Conservation (phyloP, 345 rosid genomes). For the Ceriops zippeliana region DNA sequence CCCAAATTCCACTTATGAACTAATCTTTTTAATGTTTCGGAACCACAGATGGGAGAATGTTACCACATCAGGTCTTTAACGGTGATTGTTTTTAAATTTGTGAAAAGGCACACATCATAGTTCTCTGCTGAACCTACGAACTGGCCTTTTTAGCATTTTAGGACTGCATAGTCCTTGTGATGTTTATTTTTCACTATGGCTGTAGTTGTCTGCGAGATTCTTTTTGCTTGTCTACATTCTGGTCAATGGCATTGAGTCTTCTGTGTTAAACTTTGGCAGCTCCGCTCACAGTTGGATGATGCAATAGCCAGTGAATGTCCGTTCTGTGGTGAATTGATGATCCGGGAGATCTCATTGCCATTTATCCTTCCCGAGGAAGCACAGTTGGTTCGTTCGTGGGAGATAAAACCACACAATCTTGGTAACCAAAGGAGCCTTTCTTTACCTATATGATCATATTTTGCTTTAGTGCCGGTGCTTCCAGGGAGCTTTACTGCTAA, state of each 20-base stretch:
- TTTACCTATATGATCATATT: constrained; percentile 33
- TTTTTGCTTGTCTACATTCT: not conserved
- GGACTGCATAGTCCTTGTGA: no score
- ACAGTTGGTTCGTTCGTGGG: constrained; percentile 70
- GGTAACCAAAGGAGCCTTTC: constrained; percentile 63
- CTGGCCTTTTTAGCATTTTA: no score
- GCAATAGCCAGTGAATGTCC: constrained; percentile 96
- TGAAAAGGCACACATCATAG: no score
- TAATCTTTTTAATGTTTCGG: no score
- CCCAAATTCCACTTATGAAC: no score
- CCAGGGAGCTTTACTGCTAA: no score
- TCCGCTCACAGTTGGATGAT: constrained; percentile 84
- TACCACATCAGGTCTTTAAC: no score
- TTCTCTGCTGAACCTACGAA: no score
- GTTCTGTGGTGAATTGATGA: constrained; percentile 92
- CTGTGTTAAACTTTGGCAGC: constrained; percentile 43
- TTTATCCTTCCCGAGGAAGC: constrained; percentile 73
- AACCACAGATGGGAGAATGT: no score
- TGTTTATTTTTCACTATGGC: not conserved
- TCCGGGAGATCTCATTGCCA: constrained; percentile 69
- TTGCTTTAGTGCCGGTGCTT: not conserved
- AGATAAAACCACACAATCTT: constrained; percentile 59
- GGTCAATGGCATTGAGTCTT: not conserved
- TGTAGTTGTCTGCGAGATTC: not conserved
- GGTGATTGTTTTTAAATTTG: no score